phyloP scores from a whole-genome alignment of 192 early-diverging fungal genomes.

The Fimicolochytrium jonesii region DNA sequence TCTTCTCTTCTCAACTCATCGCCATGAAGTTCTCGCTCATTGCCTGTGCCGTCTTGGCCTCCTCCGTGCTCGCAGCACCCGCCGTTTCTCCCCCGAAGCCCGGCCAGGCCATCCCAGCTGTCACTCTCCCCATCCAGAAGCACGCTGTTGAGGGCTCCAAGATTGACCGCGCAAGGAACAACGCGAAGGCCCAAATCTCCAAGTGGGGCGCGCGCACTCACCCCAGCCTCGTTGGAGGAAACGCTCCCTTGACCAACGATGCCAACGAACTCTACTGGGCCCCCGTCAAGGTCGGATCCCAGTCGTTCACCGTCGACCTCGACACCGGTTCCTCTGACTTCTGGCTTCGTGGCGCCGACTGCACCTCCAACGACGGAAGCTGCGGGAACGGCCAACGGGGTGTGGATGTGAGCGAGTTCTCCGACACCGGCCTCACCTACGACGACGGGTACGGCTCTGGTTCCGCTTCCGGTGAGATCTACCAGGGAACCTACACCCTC shows the following conservation, averaged over 20 bases:
- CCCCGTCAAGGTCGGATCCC: conserved; percentile 10
- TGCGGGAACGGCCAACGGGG: conserved; percentile 21
- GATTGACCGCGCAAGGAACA: background rate
- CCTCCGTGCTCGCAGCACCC: conserved; percentile 1
- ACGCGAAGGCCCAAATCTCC: conserved; percentile 2
- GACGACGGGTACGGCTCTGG: conserved; percentile 26
- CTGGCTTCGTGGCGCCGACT: conserved; percentile 32
- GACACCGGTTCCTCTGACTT: conserved; percentile 36
- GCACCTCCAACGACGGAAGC: conserved; percentile 26
- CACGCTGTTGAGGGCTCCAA: background rate
- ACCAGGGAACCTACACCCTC: conserved; percentile 22
- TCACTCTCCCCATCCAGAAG: background rate
- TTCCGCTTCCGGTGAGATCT: conserved; percentile 18
- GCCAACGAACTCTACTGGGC: conserved; percentile 20
- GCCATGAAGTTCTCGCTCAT: conserved; percentile 2
- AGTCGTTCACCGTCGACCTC: conserved; percentile 26
- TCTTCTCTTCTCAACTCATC: background rate
- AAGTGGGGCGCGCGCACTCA: background rate
- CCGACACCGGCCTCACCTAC: conserved; percentile 15
- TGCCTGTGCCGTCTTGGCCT: background rate
- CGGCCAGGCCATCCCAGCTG: too few species aligned
- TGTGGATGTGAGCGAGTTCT: background rate
- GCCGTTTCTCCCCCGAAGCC: background rate
- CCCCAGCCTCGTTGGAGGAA: background rate
- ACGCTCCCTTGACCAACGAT: conserved; percentile 18